Evolutionary conservation across 495 filamentous ascomycete genomes (phyloP), one percentile per base, ranked within the genome.

Genomic region (Endocarpon pusillum): DNA sequence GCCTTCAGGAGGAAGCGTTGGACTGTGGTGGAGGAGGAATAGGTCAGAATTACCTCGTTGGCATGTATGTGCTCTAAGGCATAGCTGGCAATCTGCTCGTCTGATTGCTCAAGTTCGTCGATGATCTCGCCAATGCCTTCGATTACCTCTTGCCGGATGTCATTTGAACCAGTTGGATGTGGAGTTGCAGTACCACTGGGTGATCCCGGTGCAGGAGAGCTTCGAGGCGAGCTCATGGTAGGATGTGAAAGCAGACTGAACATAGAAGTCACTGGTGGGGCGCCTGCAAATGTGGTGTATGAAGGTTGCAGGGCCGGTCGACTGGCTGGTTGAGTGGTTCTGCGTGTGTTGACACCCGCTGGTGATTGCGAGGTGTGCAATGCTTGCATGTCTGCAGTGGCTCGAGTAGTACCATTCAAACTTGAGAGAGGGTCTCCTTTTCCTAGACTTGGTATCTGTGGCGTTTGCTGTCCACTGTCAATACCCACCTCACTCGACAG

Each of bases 121-220:
- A 85, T 79, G 21, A 94, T 81, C 52, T 94, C 86, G 40, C 75
- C 67, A 38, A 94, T 85, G 16, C 83, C 84, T 46, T 83, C 78
- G 38, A 87, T 64, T 2, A 93, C 78, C 51, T 93, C 85, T n/a
- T 79, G 80, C 36, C 79, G 79, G 25, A 93, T 61, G 38, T 86
- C 75, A 9, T 49, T 62, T 60, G 39, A 43, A 29, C 14, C 40
- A 36, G 22, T 31, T 5, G 19, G 7, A 5, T n/a, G 14, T 7
- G 28, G 28, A 31, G 28, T 31, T 6, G 12, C 28, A 14, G 28
- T 17, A 14, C 28, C 28, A 14, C 4, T 14, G 7, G 28, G 28
- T 7, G 5, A 49, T 26, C 49, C 54, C 4, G 60, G 59, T 14
- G 62, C 59, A n/a, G n/a, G n/a, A 36, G 56, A 57, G 8, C 66